Evolutionary conservation across 2,329 filamentous ascomycete species (phyloP), one percentile per base, ranked within the genome.

Genomic region (Davidsoniella australis): DNA sequence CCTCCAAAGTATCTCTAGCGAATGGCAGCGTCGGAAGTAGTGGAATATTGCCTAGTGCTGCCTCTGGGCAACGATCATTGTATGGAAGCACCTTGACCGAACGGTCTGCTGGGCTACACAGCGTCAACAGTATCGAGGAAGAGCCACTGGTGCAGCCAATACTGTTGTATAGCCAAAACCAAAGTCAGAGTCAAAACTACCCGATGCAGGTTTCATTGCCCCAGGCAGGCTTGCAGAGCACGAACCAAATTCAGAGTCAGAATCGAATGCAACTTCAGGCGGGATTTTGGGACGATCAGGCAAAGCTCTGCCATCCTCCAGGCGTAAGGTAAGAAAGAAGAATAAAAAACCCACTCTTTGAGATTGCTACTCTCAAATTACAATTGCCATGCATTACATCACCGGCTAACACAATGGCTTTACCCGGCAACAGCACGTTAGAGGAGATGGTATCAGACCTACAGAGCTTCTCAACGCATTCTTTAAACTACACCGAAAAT

Each of bases 401-500:
- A 38, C 16, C n/a, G 4, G 12, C 29, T 33, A 33, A 33, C 12
- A 33, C 29, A 33, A 33, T 33, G 29, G 3, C 12, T 33, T 39
- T 17, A 38, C 23, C 33, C 36, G 10, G 16, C n/a, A 42, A 29
- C 36, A 53, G 51, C 41, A 50, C 48, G 3, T 41, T 53, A 10
- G 48, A 50, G 29, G 51, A 53, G 44, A 47, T 53, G 41, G 41
- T 54, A 6, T 41, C 45, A 2, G 42, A 49, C 38, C 67, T 87
- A 9, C 71, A 71, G 56, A 65, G 70, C 29, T 71, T 78, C 60
- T 81, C 81, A 18, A 70, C 76, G 49, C 64, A 69, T 18, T 76
- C 78, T 20, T 83, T 78, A 14, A 70, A 72, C 53, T 73, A 73
- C 33, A 73, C 89, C 40, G 82, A 88, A 60, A 75, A 82, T 52